Conservation (phyloP, 139 green algal species). For the Micractinium conductrix region DNA sequence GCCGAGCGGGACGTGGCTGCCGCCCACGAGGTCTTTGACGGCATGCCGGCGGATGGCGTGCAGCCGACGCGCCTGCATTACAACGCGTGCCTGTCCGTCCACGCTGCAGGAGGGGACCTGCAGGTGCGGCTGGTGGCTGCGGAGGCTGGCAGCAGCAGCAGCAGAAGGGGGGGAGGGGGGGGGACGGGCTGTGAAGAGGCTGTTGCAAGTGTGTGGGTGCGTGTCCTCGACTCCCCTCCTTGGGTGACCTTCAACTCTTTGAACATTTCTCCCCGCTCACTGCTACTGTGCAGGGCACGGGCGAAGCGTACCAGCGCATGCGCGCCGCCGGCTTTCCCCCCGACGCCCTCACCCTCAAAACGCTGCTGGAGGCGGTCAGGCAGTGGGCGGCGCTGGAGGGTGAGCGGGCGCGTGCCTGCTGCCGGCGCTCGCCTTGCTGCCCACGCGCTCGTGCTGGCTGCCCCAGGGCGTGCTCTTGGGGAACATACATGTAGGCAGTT, state of each 20-base stretch:
- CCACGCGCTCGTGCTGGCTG: too few relatives aligned
- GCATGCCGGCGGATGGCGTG: neutral
- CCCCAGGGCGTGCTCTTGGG: too few relatives aligned
- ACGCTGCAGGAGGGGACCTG: neutral
- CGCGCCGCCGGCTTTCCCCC: neutral
- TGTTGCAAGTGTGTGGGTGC: too few relatives aligned
- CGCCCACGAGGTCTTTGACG: neutral
- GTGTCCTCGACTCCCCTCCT: too few relatives aligned
- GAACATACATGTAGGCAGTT: too few relatives aligned
- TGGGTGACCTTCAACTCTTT: too few relatives aligned
- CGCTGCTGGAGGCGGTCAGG: neutral
- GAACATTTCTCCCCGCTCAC: too few relatives aligned
- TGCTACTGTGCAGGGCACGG: neutral
- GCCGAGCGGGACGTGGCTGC: neutral
- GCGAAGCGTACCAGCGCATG: constrained; percentile 1
- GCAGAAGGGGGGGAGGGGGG: too few relatives aligned
- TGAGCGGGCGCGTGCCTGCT: too few relatives aligned
- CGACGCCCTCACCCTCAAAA: neutral
- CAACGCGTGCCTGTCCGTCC: constrained; percentile 1
- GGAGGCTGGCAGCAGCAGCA: neutral
- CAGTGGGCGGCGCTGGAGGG: constrained; percentile 11
- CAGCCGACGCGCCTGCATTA: neutral
- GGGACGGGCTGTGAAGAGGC: too few relatives aligned
- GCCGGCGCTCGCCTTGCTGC: too few relatives aligned
- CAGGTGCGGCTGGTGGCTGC: neutral